A percentile compares a stretch with the other conserved stretches of the same genome.
phyloP scores from a whole-genome alignment of 305 asterid species.

The Solanum chacoense region DNA sequence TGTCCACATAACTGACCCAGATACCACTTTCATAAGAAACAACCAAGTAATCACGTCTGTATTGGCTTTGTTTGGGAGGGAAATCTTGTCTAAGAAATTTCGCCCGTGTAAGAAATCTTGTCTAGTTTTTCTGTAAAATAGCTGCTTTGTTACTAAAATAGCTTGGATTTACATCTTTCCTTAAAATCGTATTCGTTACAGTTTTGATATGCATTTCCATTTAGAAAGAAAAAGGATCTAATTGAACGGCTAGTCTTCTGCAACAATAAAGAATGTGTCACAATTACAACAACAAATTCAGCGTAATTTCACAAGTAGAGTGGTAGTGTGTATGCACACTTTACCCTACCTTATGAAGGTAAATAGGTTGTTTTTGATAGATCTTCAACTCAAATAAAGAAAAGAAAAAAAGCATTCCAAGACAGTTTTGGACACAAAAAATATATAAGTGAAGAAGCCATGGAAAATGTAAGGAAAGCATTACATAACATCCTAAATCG shows the following conservation, averaged over 20 bases:
- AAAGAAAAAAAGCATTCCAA: neutral
- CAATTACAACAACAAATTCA: neutral
- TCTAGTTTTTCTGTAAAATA: neutral
- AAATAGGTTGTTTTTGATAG: neutral
- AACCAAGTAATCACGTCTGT: neutral
- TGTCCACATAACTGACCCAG: neutral
- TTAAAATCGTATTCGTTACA: neutral
- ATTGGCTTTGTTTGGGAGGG: neutral
- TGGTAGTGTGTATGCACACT: neutral
- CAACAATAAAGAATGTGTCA: neutral
- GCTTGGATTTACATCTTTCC: neutral
- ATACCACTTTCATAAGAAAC: neutral
- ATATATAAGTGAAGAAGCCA: neutral
- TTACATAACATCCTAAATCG: neutral
- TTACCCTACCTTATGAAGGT: neutral
- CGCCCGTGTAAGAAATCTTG: neutral
- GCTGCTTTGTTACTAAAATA: neutral
- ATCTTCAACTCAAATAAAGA: neutral
- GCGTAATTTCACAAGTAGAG: neutral
- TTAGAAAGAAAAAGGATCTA: neutral
- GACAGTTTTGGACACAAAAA: neutral
- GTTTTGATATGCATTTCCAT: neutral
- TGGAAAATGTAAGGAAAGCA: neutral
- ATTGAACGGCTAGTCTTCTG: neutral
- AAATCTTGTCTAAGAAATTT: neutral